Percentiles rank a stretch among this genome's conserved stretches.
These are phyloP conservation scores for Paraconiothyrium sp. DNA, from an alignment of 2,329 filamentous ascomycete species.

Conservation along the genomic window DNA sequence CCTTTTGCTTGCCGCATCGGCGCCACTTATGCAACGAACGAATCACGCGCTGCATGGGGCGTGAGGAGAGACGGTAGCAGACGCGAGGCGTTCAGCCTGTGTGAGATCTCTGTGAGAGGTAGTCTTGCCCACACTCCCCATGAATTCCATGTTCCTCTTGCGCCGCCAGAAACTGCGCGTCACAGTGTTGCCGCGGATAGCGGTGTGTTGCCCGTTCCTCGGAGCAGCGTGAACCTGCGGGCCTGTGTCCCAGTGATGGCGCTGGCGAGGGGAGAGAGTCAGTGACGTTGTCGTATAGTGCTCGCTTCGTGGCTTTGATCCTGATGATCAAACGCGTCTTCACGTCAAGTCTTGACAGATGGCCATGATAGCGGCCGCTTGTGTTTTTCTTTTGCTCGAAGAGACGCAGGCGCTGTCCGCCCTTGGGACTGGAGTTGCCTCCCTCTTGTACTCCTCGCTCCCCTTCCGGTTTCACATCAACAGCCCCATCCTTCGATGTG, in stretches of 20 bases:
- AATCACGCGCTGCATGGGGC: conserved; percentile 43
- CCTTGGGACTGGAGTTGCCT: conserved; percentile 39
- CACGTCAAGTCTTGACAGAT: conserved; percentile 27
- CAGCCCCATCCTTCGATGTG: conserved; percentile 49
- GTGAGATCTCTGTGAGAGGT: conserved; percentile 24
- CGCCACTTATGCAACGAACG: conserved; percentile 34
- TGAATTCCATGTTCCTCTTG: conserved; percentile 8
- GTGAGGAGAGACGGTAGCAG: conserved; percentile 34
- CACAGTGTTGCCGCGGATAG: conserved; percentile 13
- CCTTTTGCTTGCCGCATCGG: conserved; percentile 38
- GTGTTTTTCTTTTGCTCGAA: conserved; percentile 47
- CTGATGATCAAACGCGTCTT: conserved; percentile 10
- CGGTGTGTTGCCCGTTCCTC: neutral
- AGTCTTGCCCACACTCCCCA: conserved; percentile 25
- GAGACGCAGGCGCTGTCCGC: conserved; percentile 39
- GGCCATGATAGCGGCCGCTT: conserved; percentile 29
- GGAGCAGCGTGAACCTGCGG: neutral
- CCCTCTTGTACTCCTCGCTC: conserved; percentile 49
- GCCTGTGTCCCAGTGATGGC: neutral
- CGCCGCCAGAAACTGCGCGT: conserved; percentile 7
- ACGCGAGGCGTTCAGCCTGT: conserved; percentile 32
- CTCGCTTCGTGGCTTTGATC: conserved; percentile 2
- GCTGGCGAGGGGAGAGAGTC: conserved; percentile 1
- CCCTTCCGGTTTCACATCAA: conserved; percentile 47
- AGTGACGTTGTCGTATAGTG: neutral